Conservation (phyloP, 371 early-diverging fungal species). For the Mortierella sp. region DNA sequence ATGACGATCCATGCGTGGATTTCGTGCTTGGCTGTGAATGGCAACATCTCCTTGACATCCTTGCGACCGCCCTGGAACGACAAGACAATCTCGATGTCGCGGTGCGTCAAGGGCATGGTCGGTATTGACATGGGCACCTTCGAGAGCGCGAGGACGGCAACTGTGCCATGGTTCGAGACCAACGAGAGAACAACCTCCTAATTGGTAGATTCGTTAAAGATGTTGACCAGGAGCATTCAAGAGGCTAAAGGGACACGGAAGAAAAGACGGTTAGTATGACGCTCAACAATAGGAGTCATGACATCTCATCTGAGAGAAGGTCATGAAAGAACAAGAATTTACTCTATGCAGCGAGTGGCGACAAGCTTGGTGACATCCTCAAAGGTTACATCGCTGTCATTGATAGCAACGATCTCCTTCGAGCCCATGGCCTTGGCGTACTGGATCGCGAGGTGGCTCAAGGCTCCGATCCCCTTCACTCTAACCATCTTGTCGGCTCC, state of each 20-base stretch:
- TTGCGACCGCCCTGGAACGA: constrained; percentile 55
- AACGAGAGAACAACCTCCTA: constrained; percentile 29
- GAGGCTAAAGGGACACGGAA: neutral
- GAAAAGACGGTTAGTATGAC: neutral
- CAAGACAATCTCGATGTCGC: constrained; percentile 45
- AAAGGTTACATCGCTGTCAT: neutral
- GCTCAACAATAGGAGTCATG: neutral
- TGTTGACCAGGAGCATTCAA: constrained; percentile 21
- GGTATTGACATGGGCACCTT: constrained; percentile 27
- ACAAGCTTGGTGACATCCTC: constrained; percentile 27
- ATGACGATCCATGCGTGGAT: constrained; percentile 49
- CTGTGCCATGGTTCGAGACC: constrained; percentile 43
- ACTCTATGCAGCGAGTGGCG: constrained; percentile 17
- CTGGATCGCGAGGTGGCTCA: constrained; percentile 77
- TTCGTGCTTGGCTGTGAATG: constrained; percentile 52
- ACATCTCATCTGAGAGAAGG: neutral
- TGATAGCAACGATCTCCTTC: constrained; percentile 17
- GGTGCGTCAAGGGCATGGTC: constrained; percentile 28
- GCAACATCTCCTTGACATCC: constrained; percentile 58
- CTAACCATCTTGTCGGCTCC: constrained; percentile 68
- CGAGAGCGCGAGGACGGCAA: constrained; percentile 56
- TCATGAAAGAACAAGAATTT: neutral
- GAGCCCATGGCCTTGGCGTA: constrained; percentile 62
- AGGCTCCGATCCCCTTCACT: constrained; percentile 75
- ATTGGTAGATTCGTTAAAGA: constrained; percentile 11